phyloP scores from a whole-genome alignment of 1,284 basidiomycete genomes.

The Naganishia liquefaciens region DNA sequence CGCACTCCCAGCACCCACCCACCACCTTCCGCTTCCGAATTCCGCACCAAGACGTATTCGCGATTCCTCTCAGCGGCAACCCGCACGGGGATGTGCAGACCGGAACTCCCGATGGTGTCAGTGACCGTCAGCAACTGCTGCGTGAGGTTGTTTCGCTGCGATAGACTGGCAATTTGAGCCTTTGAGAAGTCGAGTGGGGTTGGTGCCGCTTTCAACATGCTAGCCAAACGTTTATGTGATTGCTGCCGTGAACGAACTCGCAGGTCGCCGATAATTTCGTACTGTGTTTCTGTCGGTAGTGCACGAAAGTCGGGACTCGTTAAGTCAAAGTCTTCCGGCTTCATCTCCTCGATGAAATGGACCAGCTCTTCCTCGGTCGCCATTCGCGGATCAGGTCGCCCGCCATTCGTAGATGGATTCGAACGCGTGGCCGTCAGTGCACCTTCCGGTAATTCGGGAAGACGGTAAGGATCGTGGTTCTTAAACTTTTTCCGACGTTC shows the following conservation, averaged over 20 bases:
- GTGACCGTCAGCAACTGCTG: slow-evolving; percentile 94
- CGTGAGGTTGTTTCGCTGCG: slow-evolving; percentile 85
- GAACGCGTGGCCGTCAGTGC: slow-evolving; percentile 47
- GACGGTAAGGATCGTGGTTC: slow-evolving; percentile 73
- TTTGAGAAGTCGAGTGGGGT: slow-evolving; percentile 94
- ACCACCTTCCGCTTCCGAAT: slow-evolving; percentile 71
- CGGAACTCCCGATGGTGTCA: slow-evolving; percentile 83
- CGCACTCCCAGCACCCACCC: slow-evolving; percentile 92
- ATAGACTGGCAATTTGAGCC: slow-evolving; percentile 87
- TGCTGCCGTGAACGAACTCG: slow-evolving; percentile 91
- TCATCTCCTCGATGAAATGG: slow-evolving; percentile 87
- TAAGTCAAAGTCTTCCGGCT: slow-evolving; percentile 87
- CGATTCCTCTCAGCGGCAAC: slow-evolving; percentile 92
- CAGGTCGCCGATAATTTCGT: slow-evolving; percentile 96
- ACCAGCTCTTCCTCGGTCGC: slow-evolving; percentile 91
- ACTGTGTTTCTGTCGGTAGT: slow-evolving; percentile 92
- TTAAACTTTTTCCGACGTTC: slow-evolving; percentile 45
- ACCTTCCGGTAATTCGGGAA: slow-evolving; percentile 68
- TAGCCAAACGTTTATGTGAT: slow-evolving; percentile 83
- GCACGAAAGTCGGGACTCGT: slow-evolving; percentile 85
- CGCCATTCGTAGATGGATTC: slow-evolving; percentile 48
- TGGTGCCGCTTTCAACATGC: slow-evolving; percentile 77
- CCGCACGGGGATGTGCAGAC: slow-evolving; percentile 81
- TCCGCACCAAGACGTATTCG: slow-evolving; percentile 91
- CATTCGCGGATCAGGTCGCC: slow-evolving; percentile 77